Conservation (phyloP, 306 rosid species). For the Potentilla sterilis region DNA sequence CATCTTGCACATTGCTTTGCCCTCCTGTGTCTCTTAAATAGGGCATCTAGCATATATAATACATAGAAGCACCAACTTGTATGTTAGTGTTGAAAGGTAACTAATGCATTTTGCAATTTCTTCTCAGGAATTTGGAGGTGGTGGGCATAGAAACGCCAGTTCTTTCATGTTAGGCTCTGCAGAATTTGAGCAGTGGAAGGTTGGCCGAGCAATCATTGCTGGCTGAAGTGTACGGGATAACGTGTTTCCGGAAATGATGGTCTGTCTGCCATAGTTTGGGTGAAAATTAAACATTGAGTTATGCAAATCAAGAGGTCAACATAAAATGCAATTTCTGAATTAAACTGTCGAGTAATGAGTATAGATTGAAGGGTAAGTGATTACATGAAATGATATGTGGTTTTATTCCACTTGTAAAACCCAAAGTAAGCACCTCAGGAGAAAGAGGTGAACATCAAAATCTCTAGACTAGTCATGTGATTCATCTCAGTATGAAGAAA, state of each 20-base stretch:
- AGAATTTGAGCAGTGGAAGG: constrained; percentile 71
- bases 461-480: constrained; percentile 15
- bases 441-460: constrained; percentile 47
- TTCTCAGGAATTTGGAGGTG: constrained; percentile 76
- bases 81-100: constrained; percentile 8
- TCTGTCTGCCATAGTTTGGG: background rate
- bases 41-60: background rate
- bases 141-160: constrained; percentile 80
- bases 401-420: constrained; percentile 33
- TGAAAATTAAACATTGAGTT: background rate
- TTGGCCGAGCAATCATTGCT: constrained; percentile 12
- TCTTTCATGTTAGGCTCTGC: constrained; percentile 61
- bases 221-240: background rate
- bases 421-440: constrained; percentile 31
- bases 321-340: background rate
- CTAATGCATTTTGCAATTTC: background rate
- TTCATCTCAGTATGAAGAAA: constrained; percentile 41
- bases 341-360: background rate
- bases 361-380: background rate
- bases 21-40: background rate
- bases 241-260: background rate
- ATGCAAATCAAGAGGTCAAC: background rate
- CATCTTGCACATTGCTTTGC: background rate
- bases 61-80: background rate
- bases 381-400: constrained; percentile 3